Percentiles rank a stretch among this genome's conserved stretches.
These are phyloP conservation scores for Phytophthora boehmeriae DNA, from an alignment of 352 stramenopile species.

Conservation along the genomic window DNA sequence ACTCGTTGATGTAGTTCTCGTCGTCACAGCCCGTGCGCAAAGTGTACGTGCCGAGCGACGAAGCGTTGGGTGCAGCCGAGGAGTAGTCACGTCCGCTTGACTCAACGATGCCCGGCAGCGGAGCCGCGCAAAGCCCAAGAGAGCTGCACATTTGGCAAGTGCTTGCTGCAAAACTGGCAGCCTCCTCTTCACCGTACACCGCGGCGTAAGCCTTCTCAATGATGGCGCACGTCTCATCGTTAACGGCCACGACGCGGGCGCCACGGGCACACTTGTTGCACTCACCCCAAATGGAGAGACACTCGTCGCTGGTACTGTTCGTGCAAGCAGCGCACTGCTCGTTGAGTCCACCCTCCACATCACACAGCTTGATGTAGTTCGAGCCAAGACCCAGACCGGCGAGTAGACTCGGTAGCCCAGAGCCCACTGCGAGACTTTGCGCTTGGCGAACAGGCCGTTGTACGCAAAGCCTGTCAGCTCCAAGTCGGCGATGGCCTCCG, in stretches of 20 bases:
- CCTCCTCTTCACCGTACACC: constrained; percentile 42
- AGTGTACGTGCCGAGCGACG: constrained; percentile 44
- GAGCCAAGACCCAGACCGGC: constrained; percentile 52
- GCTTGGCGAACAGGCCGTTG: constrained; percentile 63
- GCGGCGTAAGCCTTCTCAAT: constrained; percentile 50
- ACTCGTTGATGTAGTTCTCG: constrained; percentile 57
- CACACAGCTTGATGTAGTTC: constrained; percentile 49
- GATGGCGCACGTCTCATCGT: constrained; percentile 46
- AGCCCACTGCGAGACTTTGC: constrained; percentile 52
- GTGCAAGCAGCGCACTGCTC: constrained; percentile 51
- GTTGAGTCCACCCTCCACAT: constrained; percentile 40
- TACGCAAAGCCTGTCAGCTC: constrained; percentile 52
- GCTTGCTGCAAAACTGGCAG: constrained; percentile 26
- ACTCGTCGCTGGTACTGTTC: constrained; percentile 34
- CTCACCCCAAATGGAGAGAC: constrained; percentile 40
- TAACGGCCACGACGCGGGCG: constrained; percentile 45
- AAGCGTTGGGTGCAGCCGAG: constrained; percentile 26
- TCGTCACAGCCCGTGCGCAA: constrained; percentile 60
- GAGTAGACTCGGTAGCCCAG: constrained; percentile 58
- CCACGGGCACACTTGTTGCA: constrained; percentile 55
- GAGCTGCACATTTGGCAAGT: constrained; percentile 51
- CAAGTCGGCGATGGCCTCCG: constrained; percentile 40
- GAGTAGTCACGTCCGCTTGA: constrained; percentile 61
- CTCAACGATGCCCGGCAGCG: constrained; percentile 59
- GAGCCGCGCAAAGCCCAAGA: constrained; percentile 56